Conservation (phyloP, 2,329 filamentous ascomycete species). For the Diaporthe velutina region DNA sequence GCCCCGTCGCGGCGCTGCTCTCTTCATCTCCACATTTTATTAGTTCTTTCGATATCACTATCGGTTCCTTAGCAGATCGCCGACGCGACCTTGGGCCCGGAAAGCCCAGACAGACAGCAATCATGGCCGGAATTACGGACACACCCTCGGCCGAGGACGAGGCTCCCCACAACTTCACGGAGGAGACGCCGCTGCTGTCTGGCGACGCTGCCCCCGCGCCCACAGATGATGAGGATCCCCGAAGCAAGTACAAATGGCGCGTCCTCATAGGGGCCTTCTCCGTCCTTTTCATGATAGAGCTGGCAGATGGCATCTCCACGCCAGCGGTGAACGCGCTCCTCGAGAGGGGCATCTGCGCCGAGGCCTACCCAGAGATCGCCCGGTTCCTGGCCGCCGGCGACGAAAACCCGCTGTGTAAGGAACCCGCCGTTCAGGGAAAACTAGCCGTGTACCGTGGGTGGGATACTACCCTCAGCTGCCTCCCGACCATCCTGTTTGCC, state of each 20-base stretch:
- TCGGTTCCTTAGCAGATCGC: background rate
- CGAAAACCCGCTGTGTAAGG: conserved; percentile 63
- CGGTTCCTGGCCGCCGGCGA: conserved; percentile 45
- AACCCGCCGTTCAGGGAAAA: conserved; percentile 60
- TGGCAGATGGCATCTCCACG: conserved; percentile 49
- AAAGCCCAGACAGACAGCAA: background rate
- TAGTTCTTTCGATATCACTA: background rate
- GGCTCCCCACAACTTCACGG: background rate
- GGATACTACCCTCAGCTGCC: conserved; percentile 57
- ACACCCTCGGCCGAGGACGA: conserved; percentile 17
- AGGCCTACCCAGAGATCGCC: conserved; percentile 57
- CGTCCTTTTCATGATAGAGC: conserved; percentile 57
- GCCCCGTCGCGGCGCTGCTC: background rate
- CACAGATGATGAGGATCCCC: conserved; percentile 34
- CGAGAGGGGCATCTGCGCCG: conserved; percentile 66
- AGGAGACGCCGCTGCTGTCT: conserved; percentile 30
- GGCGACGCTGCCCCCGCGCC: background rate
- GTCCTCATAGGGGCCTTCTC: conserved; percentile 48
- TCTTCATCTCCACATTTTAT: background rate
- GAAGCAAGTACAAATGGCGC: conserved; percentile 42
- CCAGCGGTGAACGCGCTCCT: conserved; percentile 63
- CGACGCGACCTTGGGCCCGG: background rate
- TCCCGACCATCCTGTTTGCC: conserved; percentile 60
- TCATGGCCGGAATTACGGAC: background rate
- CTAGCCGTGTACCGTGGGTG: conserved; percentile 66